Conservation (phyloP, 108 stramenopile genomes). For the Conticribra weissflogii region DNA sequence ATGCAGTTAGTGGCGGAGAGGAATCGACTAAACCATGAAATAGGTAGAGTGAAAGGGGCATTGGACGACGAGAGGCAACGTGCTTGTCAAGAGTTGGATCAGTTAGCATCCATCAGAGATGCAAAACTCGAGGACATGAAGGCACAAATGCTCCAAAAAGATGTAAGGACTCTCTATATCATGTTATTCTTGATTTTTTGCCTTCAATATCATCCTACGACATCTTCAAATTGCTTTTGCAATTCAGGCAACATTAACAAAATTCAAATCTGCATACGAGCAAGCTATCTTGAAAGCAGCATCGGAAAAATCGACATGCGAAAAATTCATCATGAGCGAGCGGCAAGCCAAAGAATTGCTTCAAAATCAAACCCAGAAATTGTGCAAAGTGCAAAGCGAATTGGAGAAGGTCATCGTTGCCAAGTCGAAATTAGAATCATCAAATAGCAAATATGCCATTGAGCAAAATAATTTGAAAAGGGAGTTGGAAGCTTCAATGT, state of each 20-base stretch:
- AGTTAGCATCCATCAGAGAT: not conserved
- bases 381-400: slow-evolving; percentile 18
- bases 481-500: not conserved
- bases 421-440: slow-evolving; percentile 6
- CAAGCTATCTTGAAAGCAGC: slow-evolving; percentile 38
- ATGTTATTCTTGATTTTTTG: not conserved
- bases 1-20: not conserved
- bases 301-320: slow-evolving; percentile 36
- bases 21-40: not conserved
- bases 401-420: not conserved
- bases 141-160: slow-evolving; percentile 26
- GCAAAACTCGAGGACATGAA: slow-evolving; percentile 28
- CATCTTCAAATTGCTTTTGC: too few species aligned
- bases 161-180: slow-evolving; percentile 20
- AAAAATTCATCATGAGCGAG: slow-evolving; percentile 28
- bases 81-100: slow-evolving; percentile 13
- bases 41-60: not conserved
- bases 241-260: slow-evolving; percentile 35
- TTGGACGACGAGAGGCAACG: not conserved
- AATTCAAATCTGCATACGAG: slow-evolving; percentile 37
- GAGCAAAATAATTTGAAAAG: slow-evolving; percentile 6
- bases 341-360: slow-evolving; percentile 34
- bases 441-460: slow-evolving; percentile 7
- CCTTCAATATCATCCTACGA: not conserved
- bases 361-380: slow-evolving; percentile 12